Base-by-base conservation (phyloP, 176 grass and related monocot genomes). In the Paspalum vaginatum region DNA sequence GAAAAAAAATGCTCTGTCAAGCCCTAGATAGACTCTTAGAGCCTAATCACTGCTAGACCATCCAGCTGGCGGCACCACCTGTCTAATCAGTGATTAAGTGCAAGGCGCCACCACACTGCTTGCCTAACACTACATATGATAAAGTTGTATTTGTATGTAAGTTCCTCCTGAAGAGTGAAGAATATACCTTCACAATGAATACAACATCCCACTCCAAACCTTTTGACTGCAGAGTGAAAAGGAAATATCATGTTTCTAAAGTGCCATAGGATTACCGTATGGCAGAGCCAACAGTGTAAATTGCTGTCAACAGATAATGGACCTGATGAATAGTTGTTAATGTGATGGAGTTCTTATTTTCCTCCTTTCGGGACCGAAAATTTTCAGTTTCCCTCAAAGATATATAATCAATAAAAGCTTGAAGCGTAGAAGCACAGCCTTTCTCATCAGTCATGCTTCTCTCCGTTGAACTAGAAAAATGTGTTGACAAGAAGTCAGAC, bases 321-420 rank as follows among this genome's bases (percentile, higher is more conserved):
- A 98, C 95, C 92, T 98, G 95, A 64, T 98, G 95, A 80, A 98
- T 98, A 25, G 95, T 98, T 53, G 95, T 98, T 84, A 98, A 83
- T 69, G 87, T 92, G 83, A 98, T 82, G 38, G 89, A 94, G 75
- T 98, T 94, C 32, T 92, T 84, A 85, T 98, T 98, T 83, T 94
- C 95, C 70, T 87, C 82, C 83, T 63, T 94, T 39, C 89, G 86
- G 64, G 83, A 94, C 68, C 87, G 78, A 53, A 94, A 92, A 69
- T 94, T 98, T 88, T 94, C 92, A 73, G 92, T 81, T 88, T 98
- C 95, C 50, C 92, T 94, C 53, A 94, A 67, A 80, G 85, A 86
- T 80, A 94, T 92, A 63, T 94, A 90, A 85, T 98, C 95, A 76
- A 92, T 85, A 57, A 92, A 94, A 58, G 89, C 80, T 89, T 92